Evolutionary conservation across 345 rosid species (phyloP), one percentile per base, ranked within the genome.

Genomic region (Rhizophora apiculata): DNA sequence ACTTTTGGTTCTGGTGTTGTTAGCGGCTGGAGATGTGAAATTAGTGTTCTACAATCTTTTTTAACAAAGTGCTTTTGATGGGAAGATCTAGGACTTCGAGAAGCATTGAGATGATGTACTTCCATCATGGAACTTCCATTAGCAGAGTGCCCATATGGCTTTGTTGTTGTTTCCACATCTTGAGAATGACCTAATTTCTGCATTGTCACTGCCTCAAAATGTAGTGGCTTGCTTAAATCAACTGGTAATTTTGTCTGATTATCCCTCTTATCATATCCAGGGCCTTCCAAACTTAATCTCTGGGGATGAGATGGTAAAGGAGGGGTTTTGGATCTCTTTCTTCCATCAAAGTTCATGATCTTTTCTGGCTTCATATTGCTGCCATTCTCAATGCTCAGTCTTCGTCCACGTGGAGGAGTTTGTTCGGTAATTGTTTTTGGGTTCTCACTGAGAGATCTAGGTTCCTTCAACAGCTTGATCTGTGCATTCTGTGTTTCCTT

Each of bases 351-450:
- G 58, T 83, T 84, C 70, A 62, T 31, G 16, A 36, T 61, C 62
- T 76, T 82, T 68, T 63, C 76, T 37, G 83, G 63, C 77, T 86
- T 88, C 66, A 76, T 62, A 60, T 64, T 72, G 82, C 84, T 82
- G 48, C 85, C 69, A 70, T 72, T 84, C 81, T 87, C 92, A 30
- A 82, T 83, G 79, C 86, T 83, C 74, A 90, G 72, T 75, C 96
- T 88, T 82, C 89, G 77, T 49, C 72, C 32, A 49, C 84, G 85
- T 7, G 90, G 96, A 70, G 99, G 96, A 69, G 98, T 90, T 77
- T 21, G 79, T 55, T 90, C 96, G 15, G 64, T 64, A 62, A 77
- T 63, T 62, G 84, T 39, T 30, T 69, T 83, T 18, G 72, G 75
- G 64, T 67, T 74, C 75, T 72, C 82, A 32, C 22, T 6, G 0